Base-by-base conservation (phyloP, 352 stramenopile genomes). In the Globisporangium paddicum region DNA sequence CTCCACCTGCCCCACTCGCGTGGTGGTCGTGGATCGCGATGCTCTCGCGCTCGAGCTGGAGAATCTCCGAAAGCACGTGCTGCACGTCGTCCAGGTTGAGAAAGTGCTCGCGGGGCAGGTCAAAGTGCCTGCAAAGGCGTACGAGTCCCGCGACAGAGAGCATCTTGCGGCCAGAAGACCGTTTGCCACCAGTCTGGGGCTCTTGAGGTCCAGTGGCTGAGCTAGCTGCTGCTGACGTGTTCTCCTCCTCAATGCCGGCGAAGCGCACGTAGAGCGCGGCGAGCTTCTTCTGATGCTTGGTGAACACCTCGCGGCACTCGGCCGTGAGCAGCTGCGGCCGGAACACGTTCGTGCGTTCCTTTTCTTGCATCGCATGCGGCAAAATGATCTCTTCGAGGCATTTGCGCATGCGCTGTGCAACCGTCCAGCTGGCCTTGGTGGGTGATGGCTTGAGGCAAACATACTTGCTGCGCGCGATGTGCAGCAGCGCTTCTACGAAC, bases 401-500 rank as follows among this genome's bases (percentile, higher is more conserved):
- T 8, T 54, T 72, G 4, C 75, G 64, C 45, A 88, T 70, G 9
- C 76, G 72, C 55, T 79, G 64, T 0, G 69, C 68, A 2, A 90
- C 58, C 9, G 66, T 55, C 18, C 35, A 46, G 2, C 44, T 52
- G 3, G 18, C 7, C 26, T 25, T 35, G 8, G 26, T 4, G 14
- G 11, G 47, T 9, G 10, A 21, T 44, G 35, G 38, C 28, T 59
- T 54, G 53, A 77, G 57, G 25, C 60, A 63, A 4, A 84, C 48
- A 46, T 66, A 68, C 52, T 70, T 71, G 57, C 76, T 87, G 13
- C 55, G 55, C 25, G 69, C 67, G 14, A 90, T 77, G 46, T 84
- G 68, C 14, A 88, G 65, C 13, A 90, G 65, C 13, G 74, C 74
- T 46, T 90, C 77, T 14, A 90, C 71, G 45, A 90, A 90, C 55